Conservation (phyloP, 345 rosid species). For the Boechera divaricarpa region DNA sequence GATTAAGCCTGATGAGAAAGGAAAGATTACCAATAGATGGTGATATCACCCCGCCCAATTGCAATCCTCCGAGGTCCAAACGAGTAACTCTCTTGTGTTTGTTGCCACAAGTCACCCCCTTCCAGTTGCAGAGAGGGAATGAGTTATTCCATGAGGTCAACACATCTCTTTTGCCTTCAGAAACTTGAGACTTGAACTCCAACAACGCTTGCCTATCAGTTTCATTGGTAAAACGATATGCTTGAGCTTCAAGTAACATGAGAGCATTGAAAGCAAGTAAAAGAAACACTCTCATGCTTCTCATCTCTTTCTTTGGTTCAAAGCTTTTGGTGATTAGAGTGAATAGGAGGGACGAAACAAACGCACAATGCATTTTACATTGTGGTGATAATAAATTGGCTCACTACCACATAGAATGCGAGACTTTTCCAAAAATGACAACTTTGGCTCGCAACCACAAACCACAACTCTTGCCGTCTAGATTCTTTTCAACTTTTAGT, state of each 20-base stretch:
- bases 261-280: neutral
- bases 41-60: slow-evolving; percentile 13
- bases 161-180: neutral
- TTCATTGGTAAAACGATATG: neutral
- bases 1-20: neutral
- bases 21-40: slow-evolving; percentile 23
- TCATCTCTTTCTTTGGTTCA: too few species aligned
- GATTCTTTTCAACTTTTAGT: too few species aligned
- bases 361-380: too few species aligned
- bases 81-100: slow-evolving; percentile 21
- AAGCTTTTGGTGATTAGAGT: too few species aligned
- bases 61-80: neutral
- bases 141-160: slow-evolving; percentile 42
- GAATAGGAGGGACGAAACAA: too few species aligned
- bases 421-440: too few species aligned
- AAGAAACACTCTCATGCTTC: too few species aligned
- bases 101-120: neutral
- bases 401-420: too few species aligned
- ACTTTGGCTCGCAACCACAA: too few species aligned
- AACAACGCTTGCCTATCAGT: slow-evolving; percentile 10
- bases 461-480: too few species aligned
- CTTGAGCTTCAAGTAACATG: neutral
- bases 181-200: slow-evolving; percentile 12
- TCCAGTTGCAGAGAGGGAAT: slow-evolving; percentile 41
- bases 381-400: too few species aligned